A percentile compares a stretch with the other conserved stretches of the same genome.
Evolutionary conservation across 2,329 filamentous ascomycete genomes (phyloP).

Genomic region (Fusarium sp.): DNA sequence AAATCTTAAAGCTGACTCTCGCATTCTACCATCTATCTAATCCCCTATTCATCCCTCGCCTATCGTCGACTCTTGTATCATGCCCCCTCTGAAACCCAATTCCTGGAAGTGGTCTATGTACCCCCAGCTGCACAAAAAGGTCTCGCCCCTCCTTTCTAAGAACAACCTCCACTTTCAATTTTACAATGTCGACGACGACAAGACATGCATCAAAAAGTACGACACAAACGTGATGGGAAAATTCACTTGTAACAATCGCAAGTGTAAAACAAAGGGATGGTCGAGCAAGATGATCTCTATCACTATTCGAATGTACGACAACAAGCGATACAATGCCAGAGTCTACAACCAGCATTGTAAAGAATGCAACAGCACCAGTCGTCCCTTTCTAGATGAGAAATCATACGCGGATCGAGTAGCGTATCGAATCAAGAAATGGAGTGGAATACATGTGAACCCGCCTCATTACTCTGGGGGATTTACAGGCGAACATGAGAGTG

Average conservation of each 20-base stretch:
- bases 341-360: not conserved
- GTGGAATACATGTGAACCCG: not conserved
- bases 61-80: not conserved
- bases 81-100: not conserved
- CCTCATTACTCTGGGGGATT: not conserved
- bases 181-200: not conserved
- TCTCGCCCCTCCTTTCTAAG: not conserved
- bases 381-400: not conserved
- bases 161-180: not conserved
- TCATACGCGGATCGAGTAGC: not conserved
- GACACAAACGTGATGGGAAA: not conserved
- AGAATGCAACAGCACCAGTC: not conserved
- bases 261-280: not conserved
- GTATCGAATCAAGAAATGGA: not conserved
- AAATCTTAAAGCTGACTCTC: too few species aligned
- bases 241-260: not conserved
- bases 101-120: not conserved
- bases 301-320: not conserved
- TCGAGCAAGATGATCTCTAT: not conserved
- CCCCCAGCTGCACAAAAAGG: not conserved
- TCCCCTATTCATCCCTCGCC: not conserved
- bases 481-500: not conserved
- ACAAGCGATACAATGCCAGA: not conserved
- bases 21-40: too few species aligned
- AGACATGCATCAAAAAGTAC: not conserved